Evolutionary conservation across 1,139 yeast species (phyloP).

Genomic region (Kurtzmaniella natalensis): DNA sequence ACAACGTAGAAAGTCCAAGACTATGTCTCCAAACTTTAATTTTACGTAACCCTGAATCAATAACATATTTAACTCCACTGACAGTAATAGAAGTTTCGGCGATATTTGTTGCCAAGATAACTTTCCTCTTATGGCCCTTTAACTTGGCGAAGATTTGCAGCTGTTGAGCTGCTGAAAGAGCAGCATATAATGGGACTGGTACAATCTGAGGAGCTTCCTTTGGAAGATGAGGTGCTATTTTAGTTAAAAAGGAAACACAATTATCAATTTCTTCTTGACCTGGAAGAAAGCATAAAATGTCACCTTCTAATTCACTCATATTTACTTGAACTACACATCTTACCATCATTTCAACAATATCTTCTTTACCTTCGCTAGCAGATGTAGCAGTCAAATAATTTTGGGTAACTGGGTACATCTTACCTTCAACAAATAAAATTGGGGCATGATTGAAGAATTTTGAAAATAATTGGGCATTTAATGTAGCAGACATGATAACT

Average conservation of each 20-base stretch:
- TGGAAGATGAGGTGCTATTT: conserved; percentile 63
- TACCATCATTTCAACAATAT: conserved; percentile 75
- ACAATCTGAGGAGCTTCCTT: conserved; percentile 71
- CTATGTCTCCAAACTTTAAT: conserved; percentile 94
- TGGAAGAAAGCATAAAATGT: conserved; percentile 82
- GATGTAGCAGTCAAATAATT: conserved; percentile 50
- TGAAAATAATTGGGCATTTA: conserved; percentile 88
- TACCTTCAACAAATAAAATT: conserved; percentile 81
- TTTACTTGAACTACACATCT: conserved; percentile 77
- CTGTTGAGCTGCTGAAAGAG: conserved; percentile 82
- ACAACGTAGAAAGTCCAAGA: conserved; percentile 81
- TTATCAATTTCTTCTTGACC: conserved; percentile 98
- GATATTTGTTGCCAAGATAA: conserved; percentile 87
- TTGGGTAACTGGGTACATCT: conserved; percentile 78
- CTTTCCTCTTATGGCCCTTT: conserved; percentile 62
- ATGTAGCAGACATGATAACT: conserved; percentile 89
- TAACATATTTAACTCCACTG: conserved; percentile 89
- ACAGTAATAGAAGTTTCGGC: conserved; percentile 98
- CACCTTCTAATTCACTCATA: conserved; percentile 78
- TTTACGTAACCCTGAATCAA: conserved; percentile 89
- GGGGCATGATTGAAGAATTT: conserved; percentile 75
- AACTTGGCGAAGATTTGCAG: conserved; percentile 67
- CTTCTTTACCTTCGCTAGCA: conserved; percentile 59
- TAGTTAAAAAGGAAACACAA: conserved; percentile 59
- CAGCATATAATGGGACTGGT: conserved; percentile 87